phyloP scores from a whole-genome alignment of 1,284 basidiomycete species.

The Stereum hirsutum region DNA sequence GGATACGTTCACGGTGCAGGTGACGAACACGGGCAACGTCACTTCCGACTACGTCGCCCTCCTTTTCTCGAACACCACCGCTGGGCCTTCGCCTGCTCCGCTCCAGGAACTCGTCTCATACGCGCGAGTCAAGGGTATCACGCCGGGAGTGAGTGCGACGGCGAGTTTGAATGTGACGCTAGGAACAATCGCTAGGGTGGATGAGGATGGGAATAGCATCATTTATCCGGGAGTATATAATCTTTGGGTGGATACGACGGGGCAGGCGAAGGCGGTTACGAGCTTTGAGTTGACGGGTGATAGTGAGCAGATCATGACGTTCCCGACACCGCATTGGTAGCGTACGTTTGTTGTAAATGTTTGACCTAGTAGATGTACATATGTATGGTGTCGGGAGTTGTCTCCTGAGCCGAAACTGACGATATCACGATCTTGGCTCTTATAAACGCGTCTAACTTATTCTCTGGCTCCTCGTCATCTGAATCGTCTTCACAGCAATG shows the following conservation, averaged over 20 bases:
- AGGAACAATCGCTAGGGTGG: constrained; percentile 39
- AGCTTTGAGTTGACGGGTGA: constrained; percentile 33
- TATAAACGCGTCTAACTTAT: too few species aligned
- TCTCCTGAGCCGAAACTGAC: too few species aligned
- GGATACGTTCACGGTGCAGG: constrained; percentile 35
- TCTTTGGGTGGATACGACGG: constrained; percentile 32
- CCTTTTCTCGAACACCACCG: constrained; percentile 37
- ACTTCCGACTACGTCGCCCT: constrained; percentile 48
- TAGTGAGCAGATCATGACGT: too few species aligned
- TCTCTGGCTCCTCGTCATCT: too few species aligned
- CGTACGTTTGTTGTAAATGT: too few species aligned
- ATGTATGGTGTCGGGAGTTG: too few species aligned
- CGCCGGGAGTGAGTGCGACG: constrained; percentile 23
- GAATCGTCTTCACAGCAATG: too few species aligned
- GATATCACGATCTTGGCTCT: too few species aligned
- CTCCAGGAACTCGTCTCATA: constrained; percentile 44
- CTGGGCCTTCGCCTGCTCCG: constrained; percentile 40
- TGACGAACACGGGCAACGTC: constrained; percentile 39
- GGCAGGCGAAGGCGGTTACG: constrained; percentile 23
- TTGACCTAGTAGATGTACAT: too few species aligned
- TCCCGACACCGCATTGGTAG: too few species aligned
- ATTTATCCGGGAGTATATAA: constrained; percentile 38
- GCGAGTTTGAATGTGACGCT: constrained; percentile 36
- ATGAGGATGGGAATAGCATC: constrained; percentile 35
- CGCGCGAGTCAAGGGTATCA: constrained; percentile 32